Evolutionary conservation across 495 filamentous ascomycete genomes (phyloP).

Genomic region (Penicillium lagena): DNA sequence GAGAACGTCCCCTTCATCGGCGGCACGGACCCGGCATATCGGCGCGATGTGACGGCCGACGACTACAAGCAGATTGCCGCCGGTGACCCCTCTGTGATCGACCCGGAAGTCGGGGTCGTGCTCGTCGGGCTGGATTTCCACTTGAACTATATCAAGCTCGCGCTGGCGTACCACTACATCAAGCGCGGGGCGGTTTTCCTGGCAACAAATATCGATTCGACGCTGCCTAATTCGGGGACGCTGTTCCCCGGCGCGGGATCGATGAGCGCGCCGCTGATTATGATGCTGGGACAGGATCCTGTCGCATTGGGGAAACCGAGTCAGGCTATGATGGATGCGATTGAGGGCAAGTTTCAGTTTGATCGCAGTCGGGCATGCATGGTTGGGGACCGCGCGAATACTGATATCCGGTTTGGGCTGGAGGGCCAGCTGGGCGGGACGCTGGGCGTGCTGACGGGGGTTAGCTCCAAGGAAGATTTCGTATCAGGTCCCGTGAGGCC

Average conservation of each 20-base stretch:
- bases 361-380: conserved; percentile 85
- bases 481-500: conserved; percentile 68
- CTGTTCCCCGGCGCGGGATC: conserved; percentile 91
- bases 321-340: conserved; percentile 98
- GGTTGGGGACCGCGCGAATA: conserved; percentile 91
- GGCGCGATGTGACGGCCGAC: conserved; percentile 66
- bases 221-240: conserved; percentile 68
- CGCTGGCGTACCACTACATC: conserved; percentile 80
- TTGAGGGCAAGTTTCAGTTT: conserved; percentile 90
- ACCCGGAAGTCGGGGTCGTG: conserved; percentile 84
- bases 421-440: conserved; percentile 90
- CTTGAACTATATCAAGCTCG: conserved; percentile 87
- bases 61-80: conserved; percentile 74
- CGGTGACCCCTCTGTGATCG: conserved; percentile 58
- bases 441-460: conserved; percentile 84
- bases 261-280: conserved; percentile 69
- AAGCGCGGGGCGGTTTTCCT: conserved; percentile 79
- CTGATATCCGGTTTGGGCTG: conserved; percentile 92
- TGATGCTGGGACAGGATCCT: conserved; percentile 65
- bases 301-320: conserved; percentile 86
- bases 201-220: conserved; percentile 86
- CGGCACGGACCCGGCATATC: conserved; percentile 75
- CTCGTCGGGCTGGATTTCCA: conserved; percentile 88
- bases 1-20: conserved; percentile 78
- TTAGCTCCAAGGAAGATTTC: conserved; percentile 72